These are phyloP conservation scores for Barnettozyma sp. DNA, from an alignment of 805 yeast species.

Conservation along the genomic window DNA sequence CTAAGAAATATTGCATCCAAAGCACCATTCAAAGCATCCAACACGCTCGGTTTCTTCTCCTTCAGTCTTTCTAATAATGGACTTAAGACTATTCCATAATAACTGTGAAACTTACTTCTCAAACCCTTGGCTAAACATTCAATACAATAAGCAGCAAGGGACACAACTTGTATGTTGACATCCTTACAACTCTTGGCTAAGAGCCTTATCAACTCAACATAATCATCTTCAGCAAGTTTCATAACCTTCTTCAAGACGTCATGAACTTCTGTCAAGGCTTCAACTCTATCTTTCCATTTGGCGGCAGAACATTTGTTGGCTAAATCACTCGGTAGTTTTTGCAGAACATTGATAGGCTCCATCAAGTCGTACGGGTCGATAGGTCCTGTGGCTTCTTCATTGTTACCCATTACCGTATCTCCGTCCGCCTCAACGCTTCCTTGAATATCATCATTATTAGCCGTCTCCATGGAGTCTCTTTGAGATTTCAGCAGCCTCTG, in stretches of 20 bases:
- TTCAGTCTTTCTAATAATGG: slow-evolving; percentile 77
- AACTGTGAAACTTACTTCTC: slow-evolving; percentile 46
- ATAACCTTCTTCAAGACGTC: slow-evolving; percentile 44
- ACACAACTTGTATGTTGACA: slow-evolving; percentile 83
- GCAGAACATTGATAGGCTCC: slow-evolving; percentile 61
- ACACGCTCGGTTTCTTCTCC: slow-evolving; percentile 76
- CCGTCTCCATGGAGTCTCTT: slow-evolving; percentile 33
- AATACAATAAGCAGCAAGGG: slow-evolving; percentile 64
- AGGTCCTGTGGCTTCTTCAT: slow-evolving; percentile 20
- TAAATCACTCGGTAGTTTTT: slow-evolving; percentile 61
- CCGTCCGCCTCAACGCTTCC: slow-evolving; percentile 14
- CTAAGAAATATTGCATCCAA: slow-evolving; percentile 54
- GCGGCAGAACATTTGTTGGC: slow-evolving; percentile 46
- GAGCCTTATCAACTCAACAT: slow-evolving; percentile 49
- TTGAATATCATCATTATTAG: slow-evolving; percentile 8
- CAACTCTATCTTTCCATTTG: slow-evolving; percentile 92
- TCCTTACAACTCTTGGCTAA: slow-evolving; percentile 76
- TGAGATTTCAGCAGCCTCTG: slow-evolving; percentile 50
- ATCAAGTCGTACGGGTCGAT: slow-evolving; percentile 66
- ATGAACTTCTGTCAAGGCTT: slow-evolving; percentile 60
- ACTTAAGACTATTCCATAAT: slow-evolving; percentile 43
- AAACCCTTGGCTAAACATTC: slow-evolving; percentile 61
- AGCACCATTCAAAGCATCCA: slow-evolving; percentile 62
- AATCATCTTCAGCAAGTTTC: slow-evolving; percentile 57
- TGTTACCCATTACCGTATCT: slow-evolving; percentile 23